Conservation (phyloP, 495 filamentous ascomycete species). For the Penicilliopsis zonata region DNA sequence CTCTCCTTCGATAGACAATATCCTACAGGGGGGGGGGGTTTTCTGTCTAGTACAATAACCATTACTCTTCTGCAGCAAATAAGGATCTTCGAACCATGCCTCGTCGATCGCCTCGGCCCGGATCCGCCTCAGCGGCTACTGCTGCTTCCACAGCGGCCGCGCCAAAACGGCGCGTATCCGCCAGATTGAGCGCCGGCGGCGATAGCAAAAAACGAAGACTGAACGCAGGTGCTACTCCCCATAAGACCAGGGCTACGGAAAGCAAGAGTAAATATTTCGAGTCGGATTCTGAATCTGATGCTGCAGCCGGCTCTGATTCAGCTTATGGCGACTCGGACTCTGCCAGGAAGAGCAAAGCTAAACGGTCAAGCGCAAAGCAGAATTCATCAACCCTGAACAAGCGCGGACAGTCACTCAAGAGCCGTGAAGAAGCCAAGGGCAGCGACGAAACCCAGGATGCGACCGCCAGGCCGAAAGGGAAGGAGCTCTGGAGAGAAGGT, state of each 20-base stretch:
- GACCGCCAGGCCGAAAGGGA: slow-evolving; percentile 15
- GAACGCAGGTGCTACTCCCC: slow-evolving; percentile 18
- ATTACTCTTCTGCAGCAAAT: background rate
- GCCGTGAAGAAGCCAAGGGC: slow-evolving; percentile 5
- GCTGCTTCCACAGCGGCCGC: slow-evolving; percentile 22
- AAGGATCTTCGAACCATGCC: slow-evolving; percentile 19
- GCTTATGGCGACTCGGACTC: slow-evolving; percentile 6
- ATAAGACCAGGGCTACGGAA: slow-evolving; percentile 30
- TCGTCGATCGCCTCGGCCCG: slow-evolving; percentile 31
- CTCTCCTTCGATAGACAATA: background rate
- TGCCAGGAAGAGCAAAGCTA: slow-evolving; percentile 9
- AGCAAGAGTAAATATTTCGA: slow-evolving; percentile 50
- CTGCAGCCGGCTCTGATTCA: slow-evolving; percentile 2
- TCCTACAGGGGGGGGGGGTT: background rate
- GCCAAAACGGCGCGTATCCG: slow-evolving; percentile 28
- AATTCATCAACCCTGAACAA: slow-evolving; percentile 3
- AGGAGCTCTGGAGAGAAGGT: slow-evolving; percentile 47
- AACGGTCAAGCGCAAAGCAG: slow-evolving; percentile 8
- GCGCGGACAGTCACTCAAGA: slow-evolving; percentile 4
- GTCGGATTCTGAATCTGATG: slow-evolving; percentile 15
- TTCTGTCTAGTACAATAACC: background rate
- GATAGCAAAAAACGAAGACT: slow-evolving; percentile 33
- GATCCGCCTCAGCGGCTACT: slow-evolving; percentile 22
- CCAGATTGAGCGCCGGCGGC: slow-evolving; percentile 18
- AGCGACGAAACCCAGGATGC: background rate